phyloP scores from a whole-genome alignment of 2,329 filamentous ascomycete genomes.

The Tolypocladium pustulatum region DNA sequence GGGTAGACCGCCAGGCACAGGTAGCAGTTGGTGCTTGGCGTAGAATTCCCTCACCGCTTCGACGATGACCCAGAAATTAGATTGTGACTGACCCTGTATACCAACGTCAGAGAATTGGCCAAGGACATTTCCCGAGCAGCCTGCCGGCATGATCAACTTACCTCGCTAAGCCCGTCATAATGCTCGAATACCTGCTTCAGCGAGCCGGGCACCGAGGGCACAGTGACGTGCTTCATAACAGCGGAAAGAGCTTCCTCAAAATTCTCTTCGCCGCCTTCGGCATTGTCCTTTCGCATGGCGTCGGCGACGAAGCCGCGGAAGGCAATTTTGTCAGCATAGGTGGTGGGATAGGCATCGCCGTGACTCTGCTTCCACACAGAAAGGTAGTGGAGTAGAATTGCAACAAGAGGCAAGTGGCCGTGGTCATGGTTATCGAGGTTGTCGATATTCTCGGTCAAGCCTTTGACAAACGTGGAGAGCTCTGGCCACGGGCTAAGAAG shows the following conservation, averaged over 20 bases:
- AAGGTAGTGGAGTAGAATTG: slow-evolving; percentile 73
- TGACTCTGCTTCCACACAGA: slow-evolving; percentile 68
- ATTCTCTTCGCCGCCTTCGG: slow-evolving; percentile 91
- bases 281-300: slow-evolving; percentile 57
- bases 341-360: slow-evolving; percentile 55
- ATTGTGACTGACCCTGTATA: slow-evolving; percentile 4
- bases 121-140: background rate
- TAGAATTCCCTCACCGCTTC: slow-evolving; percentile 72
- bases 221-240: slow-evolving; percentile 76
- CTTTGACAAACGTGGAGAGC: slow-evolving; percentile 53
- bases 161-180: slow-evolving; percentile 30
- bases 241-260: slow-evolving; percentile 85
- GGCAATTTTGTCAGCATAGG: slow-evolving; percentile 75
- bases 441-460: slow-evolving; percentile 60
- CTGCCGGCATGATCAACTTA: slow-evolving; percentile 30
- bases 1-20: slow-evolving; percentile 76
- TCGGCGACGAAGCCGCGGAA: slow-evolving; percentile 64
- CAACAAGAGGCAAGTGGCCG: slow-evolving; percentile 81
- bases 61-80: slow-evolving; percentile 82
- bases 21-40: slow-evolving; percentile 59
- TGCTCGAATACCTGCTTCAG: slow-evolving; percentile 73
- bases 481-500: slow-evolving; percentile 81
- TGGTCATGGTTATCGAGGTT: slow-evolving; percentile 68
- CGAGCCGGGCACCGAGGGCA: slow-evolving; percentile 54
- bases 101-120: background rate